Base-by-base conservation (phyloP, 2,329 filamentous ascomycete genomes). In the Massarina eburnea region DNA sequence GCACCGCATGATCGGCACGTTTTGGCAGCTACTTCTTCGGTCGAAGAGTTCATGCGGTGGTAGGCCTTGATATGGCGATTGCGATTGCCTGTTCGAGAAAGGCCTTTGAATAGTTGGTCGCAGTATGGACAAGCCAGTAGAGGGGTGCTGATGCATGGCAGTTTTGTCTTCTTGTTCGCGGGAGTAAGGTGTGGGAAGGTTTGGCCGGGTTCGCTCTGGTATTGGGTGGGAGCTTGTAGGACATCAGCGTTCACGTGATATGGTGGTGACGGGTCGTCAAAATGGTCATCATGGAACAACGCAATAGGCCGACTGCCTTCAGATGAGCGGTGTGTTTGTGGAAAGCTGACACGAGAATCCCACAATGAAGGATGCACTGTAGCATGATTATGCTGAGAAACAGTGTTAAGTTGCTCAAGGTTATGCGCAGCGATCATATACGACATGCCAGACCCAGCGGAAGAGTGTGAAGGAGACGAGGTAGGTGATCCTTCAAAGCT, bases 41-140 rank as follows among this genome's bases (percentile, higher is more conserved):
- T 14, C 34, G 10, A 15, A n/a, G 6, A 18, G 8, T 19, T 15
- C 19, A 10, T 15, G 9, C 14, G 8, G 26, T 56, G 53, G 7
- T 33, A 42, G 17, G 9, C 20, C 27, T 35, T 36, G 15, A 46
- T 34, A 30, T 56, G 53, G 17, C 53, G 30, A 9, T 29, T 17
- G 4, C 24, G 27, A 36, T 56, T 56, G 5, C 47, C 50, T 8
- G 36, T 49, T 27, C 22, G 41, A 29, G 42, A 56, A 4, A 8
- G 7, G 2, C 53, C 53, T 3, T 9, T 49, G 45, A 56, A 56
- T 5, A 6, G 2, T 12, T 15, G 22, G 1, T 15, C 29, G 29
- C 52, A 55, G 2, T 22, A 14, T 6, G 20, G 20, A 22, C 52
- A 55, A 2, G 39, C 6, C 7, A 50, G 17, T 12, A 33, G 21